Evolutionary conservation across 139 green algal species (phyloP).

Genomic region (Chlorella sp.): DNA sequence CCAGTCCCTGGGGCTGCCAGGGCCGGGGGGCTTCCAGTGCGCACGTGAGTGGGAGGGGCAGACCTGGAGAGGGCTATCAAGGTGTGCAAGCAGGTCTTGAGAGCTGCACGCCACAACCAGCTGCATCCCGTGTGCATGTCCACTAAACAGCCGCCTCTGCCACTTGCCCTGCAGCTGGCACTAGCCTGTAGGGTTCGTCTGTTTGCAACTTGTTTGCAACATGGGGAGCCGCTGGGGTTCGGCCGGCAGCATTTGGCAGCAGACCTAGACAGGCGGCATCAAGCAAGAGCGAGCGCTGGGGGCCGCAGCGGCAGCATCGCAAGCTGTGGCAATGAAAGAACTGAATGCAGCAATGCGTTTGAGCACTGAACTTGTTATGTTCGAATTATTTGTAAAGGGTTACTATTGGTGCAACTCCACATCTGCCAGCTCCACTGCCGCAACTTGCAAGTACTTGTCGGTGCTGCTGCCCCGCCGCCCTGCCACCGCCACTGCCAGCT

Average conservation of each 20-base stretch:
- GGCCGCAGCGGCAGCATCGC: background rate
- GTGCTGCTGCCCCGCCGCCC: background rate
- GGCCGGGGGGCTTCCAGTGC: background rate
- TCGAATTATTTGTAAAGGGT: background rate
- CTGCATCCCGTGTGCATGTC: too few relatives aligned
- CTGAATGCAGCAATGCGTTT: background rate
- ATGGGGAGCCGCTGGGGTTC: too few relatives aligned
- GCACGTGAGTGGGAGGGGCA: slow-evolving; percentile 5
- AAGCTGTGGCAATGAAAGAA: too few relatives aligned
- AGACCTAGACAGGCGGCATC: background rate
- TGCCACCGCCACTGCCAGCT: background rate
- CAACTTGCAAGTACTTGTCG: background rate
- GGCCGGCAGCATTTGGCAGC: too few relatives aligned
- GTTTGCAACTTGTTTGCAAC: too few relatives aligned
- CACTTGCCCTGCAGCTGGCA: background rate
- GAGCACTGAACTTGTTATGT: background rate
- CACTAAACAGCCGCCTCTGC: too few relatives aligned
- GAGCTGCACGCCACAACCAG: too few relatives aligned
- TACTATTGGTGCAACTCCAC: too few relatives aligned
- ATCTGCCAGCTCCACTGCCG: background rate
- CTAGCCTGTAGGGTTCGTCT: background rate
- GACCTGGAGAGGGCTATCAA: too few relatives aligned
- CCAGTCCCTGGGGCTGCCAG: slow-evolving; percentile 3
- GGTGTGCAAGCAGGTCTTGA: too few relatives aligned
- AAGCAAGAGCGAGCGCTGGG: background rate